A percentile compares a stretch with the other conserved stretches of the same genome.
Evolutionary conservation across 1,284 basidiomycete species (phyloP).

Genomic region (Cutaneotrichosporon sp.): DNA sequence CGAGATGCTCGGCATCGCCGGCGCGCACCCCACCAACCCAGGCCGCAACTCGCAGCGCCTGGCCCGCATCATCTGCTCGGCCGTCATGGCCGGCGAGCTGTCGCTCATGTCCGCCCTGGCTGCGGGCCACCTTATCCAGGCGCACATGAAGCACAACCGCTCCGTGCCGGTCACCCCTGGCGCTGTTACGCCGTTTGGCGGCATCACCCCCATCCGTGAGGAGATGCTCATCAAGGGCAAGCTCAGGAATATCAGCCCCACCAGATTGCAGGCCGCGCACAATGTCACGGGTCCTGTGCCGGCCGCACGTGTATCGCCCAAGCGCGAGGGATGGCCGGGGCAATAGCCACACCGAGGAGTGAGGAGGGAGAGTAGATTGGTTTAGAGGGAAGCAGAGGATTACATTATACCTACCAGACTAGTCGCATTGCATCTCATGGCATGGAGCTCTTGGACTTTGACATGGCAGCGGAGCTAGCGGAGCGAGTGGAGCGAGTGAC

Average conservation of each 20-base stretch:
- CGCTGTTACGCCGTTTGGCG: conserved; percentile 34
- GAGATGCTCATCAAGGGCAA: conserved; percentile 21
- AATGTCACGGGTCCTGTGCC: not conserved
- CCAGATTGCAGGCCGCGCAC: not conserved
- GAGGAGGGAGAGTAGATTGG: not conserved
- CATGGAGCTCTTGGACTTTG: not conserved
- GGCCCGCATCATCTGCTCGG: conserved; percentile 77
- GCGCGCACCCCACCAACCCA: conserved; percentile 74
- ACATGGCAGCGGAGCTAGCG: too few species aligned
- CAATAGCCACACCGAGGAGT: conserved; percentile 4
- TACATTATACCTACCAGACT: not conserved
- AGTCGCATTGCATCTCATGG: conserved; percentile 5
- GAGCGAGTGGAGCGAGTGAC: too few species aligned
- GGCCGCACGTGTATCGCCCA: conserved; percentile 4
- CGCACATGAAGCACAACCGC: conserved; percentile 61
- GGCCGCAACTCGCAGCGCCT: conserved; percentile 82
- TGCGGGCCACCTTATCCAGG: conserved; percentile 83
- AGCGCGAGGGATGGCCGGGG: conserved; percentile 11
- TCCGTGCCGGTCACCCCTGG: conserved; percentile 44
- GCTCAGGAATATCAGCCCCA: conserved; percentile 9
- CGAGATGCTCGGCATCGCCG: conserved; percentile 83
- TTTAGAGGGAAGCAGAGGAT: too few species aligned
- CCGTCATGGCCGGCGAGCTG: conserved; percentile 93
- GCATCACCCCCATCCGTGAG: conserved; percentile 36
- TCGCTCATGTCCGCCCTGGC: conserved; percentile 83